Base-by-base conservation (phyloP, 352 stramenopile species). In the Phytophthora pseudosyringae region DNA sequence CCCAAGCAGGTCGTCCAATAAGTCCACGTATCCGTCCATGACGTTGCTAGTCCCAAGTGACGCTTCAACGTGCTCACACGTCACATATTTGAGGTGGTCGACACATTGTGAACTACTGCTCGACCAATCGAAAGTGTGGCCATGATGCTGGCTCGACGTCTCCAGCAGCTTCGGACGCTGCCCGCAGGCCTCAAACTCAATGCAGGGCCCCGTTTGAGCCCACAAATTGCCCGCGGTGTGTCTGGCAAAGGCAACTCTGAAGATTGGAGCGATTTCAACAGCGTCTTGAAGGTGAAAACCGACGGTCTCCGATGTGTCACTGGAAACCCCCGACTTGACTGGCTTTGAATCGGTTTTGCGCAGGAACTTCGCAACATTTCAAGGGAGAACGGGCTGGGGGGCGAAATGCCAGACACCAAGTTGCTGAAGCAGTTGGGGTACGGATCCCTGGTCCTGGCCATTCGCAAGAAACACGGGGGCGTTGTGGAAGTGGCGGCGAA, bases 381-480 rank as follows among this genome's bases (percentile, higher is more conserved):
- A 8, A 51, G 71, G 7, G 69, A 88, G 59, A 73, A 90, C 15
- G 68, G 67, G 26, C 68, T 82, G 36, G 62, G 59, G 2, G 68
- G 72, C 35, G 38, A 41, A 5, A 75, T 92, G 48, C 83, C 84
- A 2, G 81, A 91, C 55, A 93, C 84, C 0, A 90, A 90, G 56
- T 16, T 85, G 35, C 75, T 95, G 0, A 95, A 95, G 48, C 67
- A 79, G 1, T 69, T 90, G 13, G 86, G 84, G 10, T 81, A 92
- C 51, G 66, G 72, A 12, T 68, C 79, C 3, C 61, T 95, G 21
- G 70, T 95, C 35, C 63, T 85, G 31, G 82, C 86, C 7, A 93
- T 95, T 59, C 86, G 83, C 38, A 95, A 95, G 61, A 93, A 93
- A 48, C 86, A 95, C 61, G 86, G 86, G 25, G 84, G 86, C 5